Conservation (phyloP, 371 early-diverging fungal species). For the Encephalitozoon hellem region DNA sequence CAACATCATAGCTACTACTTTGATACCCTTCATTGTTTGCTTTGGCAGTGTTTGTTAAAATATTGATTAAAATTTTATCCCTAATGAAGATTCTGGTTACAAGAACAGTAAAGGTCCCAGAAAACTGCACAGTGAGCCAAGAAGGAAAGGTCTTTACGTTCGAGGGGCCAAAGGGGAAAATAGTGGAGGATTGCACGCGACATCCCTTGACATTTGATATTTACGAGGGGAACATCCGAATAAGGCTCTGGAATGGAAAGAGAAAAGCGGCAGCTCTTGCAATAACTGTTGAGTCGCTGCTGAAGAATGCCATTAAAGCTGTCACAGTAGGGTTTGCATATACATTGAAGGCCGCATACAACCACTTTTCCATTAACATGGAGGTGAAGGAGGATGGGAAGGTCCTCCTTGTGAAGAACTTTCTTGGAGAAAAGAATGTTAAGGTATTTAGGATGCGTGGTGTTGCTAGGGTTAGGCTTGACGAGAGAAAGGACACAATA, state of each 20-base stretch:
- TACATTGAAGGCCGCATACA: slow-evolving; percentile 96
- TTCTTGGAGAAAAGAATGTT: slow-evolving; percentile 89
- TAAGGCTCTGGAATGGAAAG: slow-evolving; percentile 86
- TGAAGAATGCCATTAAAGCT: slow-evolving; percentile 92
- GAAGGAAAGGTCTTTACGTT: slow-evolving; percentile 55
- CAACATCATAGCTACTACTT: neutral
- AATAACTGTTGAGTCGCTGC: slow-evolving; percentile 86
- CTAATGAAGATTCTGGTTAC: slow-evolving; percentile 52
- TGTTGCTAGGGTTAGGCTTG: slow-evolving; percentile 72
- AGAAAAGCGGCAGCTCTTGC: slow-evolving; percentile 93
- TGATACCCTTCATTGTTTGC: neutral
- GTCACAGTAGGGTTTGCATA: slow-evolving; percentile 96
- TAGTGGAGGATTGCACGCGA: slow-evolving; percentile 82
- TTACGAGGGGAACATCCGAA: slow-evolving; percentile 65
- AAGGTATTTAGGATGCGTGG: slow-evolving; percentile 79
- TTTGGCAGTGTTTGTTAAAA: neutral
- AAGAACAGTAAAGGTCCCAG: slow-evolving; percentile 59
- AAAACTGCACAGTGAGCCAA: slow-evolving; percentile 54
- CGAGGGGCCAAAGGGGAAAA: slow-evolving; percentile 67
- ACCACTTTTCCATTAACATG: slow-evolving; percentile 98
- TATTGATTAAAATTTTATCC: neutral
- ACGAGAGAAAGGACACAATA: slow-evolving; percentile 85
- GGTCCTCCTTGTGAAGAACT: slow-evolving; percentile 83
- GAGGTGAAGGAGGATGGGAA: slow-evolving; percentile 73
- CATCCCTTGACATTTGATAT: slow-evolving; percentile 78